Percentiles rank a stretch among this genome's conserved stretches.
phyloP scores from a whole-genome alignment of 805 yeast species.

The Lachancea thermotolerans region DNA sequence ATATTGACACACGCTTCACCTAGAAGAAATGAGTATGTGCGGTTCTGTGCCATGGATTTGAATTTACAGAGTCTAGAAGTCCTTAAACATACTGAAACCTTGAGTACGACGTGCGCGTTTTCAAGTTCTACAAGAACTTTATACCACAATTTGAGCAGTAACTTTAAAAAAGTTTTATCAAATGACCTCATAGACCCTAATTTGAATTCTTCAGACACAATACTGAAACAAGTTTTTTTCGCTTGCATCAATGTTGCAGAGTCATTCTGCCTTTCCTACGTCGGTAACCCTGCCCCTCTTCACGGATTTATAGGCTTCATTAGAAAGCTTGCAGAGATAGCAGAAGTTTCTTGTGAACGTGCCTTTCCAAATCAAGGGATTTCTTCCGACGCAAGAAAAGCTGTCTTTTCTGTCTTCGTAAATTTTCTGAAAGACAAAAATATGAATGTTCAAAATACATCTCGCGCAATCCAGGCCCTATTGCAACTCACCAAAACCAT shows the following conservation, averaged over 20 bases:
- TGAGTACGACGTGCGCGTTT: conserved; percentile 12
- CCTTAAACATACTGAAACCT: conserved; percentile 28
- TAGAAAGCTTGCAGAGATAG: too few relatives aligned
- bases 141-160: conserved; percentile 20
- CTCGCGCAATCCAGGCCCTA: too few relatives aligned
- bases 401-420: too few relatives aligned
- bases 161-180: conserved; percentile 31
- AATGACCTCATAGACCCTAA: conserved; percentile 25
- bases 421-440: too few relatives aligned
- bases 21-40: conserved; percentile 12
- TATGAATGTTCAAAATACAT: too few relatives aligned
- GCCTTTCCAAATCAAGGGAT: too few relatives aligned
- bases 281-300: neutral
- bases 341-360: too few relatives aligned
- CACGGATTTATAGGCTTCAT: too few relatives aligned
- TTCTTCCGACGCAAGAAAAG: too few relatives aligned
- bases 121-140: conserved; percentile 15
- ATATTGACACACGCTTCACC: conserved; percentile 14
- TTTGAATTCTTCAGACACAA: conserved; percentile 18
- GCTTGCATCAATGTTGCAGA: conserved; percentile 15
- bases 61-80: conserved; percentile 31
- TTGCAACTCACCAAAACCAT: too few relatives aligned
- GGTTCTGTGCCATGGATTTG: conserved; percentile 40
- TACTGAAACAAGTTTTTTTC: conserved; percentile 16
- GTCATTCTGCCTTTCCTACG: conserved; percentile 9